phyloP scores from a whole-genome alignment of 2,329 filamentous ascomycete species.

The Beauveria medogensis region DNA sequence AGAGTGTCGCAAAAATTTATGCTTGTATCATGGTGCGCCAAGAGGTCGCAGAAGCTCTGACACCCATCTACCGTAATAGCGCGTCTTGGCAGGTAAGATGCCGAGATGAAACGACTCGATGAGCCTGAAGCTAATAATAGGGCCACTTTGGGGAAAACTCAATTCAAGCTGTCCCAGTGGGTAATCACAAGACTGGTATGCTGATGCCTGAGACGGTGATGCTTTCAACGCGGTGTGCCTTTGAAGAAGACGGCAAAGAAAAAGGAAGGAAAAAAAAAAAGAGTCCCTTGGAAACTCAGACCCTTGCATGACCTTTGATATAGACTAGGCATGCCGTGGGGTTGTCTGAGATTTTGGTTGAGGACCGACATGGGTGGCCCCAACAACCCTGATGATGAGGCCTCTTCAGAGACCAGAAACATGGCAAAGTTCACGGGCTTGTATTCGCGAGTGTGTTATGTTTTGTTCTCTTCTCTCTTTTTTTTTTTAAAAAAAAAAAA shows the following conservation, averaged over 20 bases:
- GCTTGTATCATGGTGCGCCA: neutral
- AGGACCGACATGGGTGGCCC: neutral
- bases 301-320: no score
- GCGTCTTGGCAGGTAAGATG: constrained; percentile 4
- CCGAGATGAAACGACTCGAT: neutral
- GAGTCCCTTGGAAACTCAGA: no score
- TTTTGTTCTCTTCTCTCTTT: neutral
- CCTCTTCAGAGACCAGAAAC: neutral
- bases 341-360: constrained; percentile 7
- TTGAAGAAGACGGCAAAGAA: no score
- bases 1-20: neutral
- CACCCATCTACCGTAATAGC: neutral
- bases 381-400: neutral
- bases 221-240: no score
- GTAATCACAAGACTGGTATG: no score
- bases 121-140: neutral
- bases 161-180: neutral
- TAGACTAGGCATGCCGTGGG: neutral
- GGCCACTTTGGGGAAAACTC: neutral
- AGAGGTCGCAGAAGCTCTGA: neutral
- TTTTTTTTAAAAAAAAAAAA: no score
- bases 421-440: no score
- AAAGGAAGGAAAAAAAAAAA: no score
- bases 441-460: no score
- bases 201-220: no score